These are phyloP conservation scores for Suillus americanus DNA, from an alignment of 768 basidiomycete species.

Conservation along the genomic window DNA sequence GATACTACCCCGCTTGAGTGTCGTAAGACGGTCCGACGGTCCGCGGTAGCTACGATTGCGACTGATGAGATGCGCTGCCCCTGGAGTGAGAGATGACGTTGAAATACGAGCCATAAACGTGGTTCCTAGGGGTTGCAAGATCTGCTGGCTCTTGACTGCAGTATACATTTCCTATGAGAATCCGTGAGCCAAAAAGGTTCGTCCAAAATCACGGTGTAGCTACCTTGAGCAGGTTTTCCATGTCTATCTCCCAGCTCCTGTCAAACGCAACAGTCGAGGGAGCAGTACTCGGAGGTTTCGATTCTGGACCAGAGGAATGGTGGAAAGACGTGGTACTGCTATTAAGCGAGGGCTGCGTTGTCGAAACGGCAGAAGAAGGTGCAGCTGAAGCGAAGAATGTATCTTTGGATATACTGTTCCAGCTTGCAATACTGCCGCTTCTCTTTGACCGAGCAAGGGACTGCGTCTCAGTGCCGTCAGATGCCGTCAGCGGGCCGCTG, in stretches of 20 bases:
- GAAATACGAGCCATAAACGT: constrained; percentile 44
- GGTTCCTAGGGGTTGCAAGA: constrained; percentile 73
- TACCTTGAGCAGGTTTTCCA: constrained; percentile 87
- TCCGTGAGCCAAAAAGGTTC: constrained; percentile 3
- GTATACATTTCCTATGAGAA: constrained; percentile 83
- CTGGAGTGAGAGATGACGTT: constrained; percentile 58
- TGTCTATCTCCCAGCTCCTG: constrained; percentile 80
- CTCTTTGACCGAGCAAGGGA: constrained; percentile 58
- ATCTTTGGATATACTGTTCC: constrained; percentile 76
- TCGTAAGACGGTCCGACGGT: constrained; percentile 68
- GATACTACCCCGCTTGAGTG: constrained; percentile 88
- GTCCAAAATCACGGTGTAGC: constrained; percentile 11
- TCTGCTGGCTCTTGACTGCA: constrained; percentile 88
- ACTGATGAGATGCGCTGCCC: constrained; percentile 41
- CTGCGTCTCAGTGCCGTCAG: constrained; percentile 56
- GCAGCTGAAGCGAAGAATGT: constrained; percentile 42
- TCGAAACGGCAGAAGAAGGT: constrained; percentile 33
- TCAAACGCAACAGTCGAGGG: constrained; percentile 48
- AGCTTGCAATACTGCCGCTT: constrained; percentile 83
- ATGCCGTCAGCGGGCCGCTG: constrained; percentile 54
- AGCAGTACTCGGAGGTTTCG: constrained; percentile 32
- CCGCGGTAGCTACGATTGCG: constrained; percentile 74
- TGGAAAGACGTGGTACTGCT: constrained; percentile 68
- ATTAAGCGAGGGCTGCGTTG: constrained; percentile 43
- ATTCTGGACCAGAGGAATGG: constrained; percentile 42